A percentile compares a stretch with the other conserved stretches of the same genome.
Evolutionary conservation across 176 grass and related monocot genomes (phyloP).

Genomic region (Aegilops tauschii): DNA sequence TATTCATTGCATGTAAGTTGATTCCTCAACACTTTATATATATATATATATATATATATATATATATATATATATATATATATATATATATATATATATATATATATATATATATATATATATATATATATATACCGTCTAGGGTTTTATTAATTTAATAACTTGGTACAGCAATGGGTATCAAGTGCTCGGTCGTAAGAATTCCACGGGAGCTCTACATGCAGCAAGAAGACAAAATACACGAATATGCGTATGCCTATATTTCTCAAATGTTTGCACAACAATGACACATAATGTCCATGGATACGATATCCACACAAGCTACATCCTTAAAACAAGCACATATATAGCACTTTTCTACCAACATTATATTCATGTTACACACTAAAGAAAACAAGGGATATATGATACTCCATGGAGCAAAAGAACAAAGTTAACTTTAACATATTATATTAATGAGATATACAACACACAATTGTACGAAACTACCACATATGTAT

Average conservation of each 20-base stretch:
- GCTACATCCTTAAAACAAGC: conserved; percentile 2
- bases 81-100: not conserved
- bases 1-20: not conserved
- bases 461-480: not conserved
- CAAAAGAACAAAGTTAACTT: not conserved
- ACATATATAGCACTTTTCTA: not conserved
- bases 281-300: not conserved
- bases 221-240: not conserved
- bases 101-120: not conserved
- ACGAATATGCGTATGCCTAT: not conserved
- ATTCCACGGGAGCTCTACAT: not conserved
- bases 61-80: not conserved
- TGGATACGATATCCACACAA: not conserved
- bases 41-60: not conserved
- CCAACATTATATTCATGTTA: not conserved
- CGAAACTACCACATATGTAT: not conserved
- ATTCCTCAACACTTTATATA: not conserved
- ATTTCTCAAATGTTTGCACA: not conserved
- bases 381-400: not conserved
- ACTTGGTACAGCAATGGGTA: too few species aligned
- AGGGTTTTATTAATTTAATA: too few species aligned
- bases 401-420: not conserved
- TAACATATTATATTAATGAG: not conserved
- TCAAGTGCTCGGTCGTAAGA: too few species aligned
- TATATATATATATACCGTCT: not conserved